Conservation (phyloP, 2,329 filamentous ascomycete species). For the Rhynchosporium graminicola region DNA sequence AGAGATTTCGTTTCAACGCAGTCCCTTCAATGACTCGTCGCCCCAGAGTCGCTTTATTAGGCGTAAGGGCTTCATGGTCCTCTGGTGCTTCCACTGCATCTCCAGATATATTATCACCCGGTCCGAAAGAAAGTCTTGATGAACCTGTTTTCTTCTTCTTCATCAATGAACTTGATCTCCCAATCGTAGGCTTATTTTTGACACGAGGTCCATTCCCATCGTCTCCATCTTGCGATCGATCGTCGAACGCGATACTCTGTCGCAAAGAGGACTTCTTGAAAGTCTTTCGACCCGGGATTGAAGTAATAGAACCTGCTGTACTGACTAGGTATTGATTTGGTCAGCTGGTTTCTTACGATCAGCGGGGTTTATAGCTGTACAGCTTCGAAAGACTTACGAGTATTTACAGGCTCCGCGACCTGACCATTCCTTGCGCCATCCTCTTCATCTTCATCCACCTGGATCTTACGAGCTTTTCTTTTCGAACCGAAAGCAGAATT, state of each 20-base stretch:
- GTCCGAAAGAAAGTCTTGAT: constrained; percentile 76
- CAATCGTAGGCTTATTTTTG: constrained; percentile 46
- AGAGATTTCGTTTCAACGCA: constrained; percentile 56
- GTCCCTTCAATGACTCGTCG: constrained; percentile 68
- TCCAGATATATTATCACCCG: constrained; percentile 54
- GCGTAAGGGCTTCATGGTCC: constrained; percentile 56
- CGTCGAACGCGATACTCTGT: constrained; percentile 52
- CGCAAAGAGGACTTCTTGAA: constrained; percentile 60
- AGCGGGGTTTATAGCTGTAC: constrained; percentile 33
- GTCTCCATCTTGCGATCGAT: constrained; percentile 37
- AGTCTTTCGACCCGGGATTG: constrained; percentile 52
- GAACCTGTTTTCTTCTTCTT: constrained; percentile 66
- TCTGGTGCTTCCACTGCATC: constrained; percentile 54
- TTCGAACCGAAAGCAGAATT: constrained; percentile 52
- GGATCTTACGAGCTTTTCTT: constrained; percentile 76
- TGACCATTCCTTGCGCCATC: constrained; percentile 33
- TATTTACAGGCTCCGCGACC: constrained; percentile 25
- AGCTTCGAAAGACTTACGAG: constrained; percentile 33
- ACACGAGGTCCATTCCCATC: constrained; percentile 20
- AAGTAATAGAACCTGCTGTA: constrained; percentile 16
- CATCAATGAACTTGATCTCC: constrained; percentile 52
- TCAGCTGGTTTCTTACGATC: constrained; percentile 37
- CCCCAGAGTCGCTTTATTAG: constrained; percentile 64
- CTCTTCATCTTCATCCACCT: constrained; percentile 67
- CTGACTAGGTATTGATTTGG: constrained; percentile 25